phyloP scores from a whole-genome alignment of 2,329 filamentous ascomycete species.

The Arthrocladium fulminans region DNA sequence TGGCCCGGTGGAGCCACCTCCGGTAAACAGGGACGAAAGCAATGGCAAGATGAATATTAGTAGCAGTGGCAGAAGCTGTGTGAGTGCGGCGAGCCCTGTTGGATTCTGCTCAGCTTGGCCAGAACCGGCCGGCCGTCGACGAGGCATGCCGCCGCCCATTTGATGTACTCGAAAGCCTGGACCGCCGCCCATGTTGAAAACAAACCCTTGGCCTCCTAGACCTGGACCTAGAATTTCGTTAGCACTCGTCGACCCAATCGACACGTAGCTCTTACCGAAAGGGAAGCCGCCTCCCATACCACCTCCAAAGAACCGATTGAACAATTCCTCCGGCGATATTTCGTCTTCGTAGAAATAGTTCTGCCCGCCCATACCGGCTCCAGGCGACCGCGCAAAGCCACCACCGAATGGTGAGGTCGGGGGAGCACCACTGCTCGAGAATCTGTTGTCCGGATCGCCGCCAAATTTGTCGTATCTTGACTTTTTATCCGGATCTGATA shows the following conservation, averaged over 20 bases:
- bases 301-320: conserved; percentile 90
- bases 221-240: conserved; percentile 36
- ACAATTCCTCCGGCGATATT: conserved; percentile 92
- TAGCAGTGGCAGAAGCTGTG: conserved; percentile 74
- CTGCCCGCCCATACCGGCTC: conserved; percentile 40
- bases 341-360: conserved; percentile 63
- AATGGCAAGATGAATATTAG: conserved; percentile 81
- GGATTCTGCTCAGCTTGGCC: conserved; percentile 44
- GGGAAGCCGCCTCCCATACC: conserved; percentile 50
- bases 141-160: conserved; percentile 73
- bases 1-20: conserved; percentile 51
- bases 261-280: conserved; percentile 47
- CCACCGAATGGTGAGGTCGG: conserved; percentile 37
- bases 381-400: conserved; percentile 38
- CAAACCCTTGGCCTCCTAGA: conserved; percentile 80
- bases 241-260: conserved; percentile 10
- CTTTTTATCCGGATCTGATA: conserved; percentile 90
- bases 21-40: conserved; percentile 67
- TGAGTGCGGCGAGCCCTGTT: conserved; percentile 50
- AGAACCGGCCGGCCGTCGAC: conserved; percentile 62
- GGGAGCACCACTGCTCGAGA: conserved; percentile 46
- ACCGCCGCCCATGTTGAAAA: conserved; percentile 89
- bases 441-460: conserved; percentile 83
- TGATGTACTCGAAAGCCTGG: conserved; percentile 91
- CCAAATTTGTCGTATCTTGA: conserved; percentile 80